Evolutionary conservation across 2,329 filamentous ascomycete genomes (phyloP).

Genomic region (Colletotrichum sp.): DNA sequence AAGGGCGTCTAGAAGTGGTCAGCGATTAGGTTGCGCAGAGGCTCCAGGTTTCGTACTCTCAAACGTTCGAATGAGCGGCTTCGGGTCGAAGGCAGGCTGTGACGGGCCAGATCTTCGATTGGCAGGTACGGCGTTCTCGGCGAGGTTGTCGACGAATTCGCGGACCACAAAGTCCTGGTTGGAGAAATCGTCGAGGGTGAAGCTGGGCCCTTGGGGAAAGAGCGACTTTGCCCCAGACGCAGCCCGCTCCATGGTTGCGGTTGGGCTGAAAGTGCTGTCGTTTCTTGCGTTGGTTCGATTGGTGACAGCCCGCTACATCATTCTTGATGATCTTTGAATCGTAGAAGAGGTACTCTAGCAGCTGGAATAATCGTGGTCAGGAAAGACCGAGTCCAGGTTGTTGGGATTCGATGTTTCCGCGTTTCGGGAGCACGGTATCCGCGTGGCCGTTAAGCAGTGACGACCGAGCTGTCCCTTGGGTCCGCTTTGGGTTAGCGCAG

Average conservation of each 20-base stretch:
- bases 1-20: conserved; percentile 57
- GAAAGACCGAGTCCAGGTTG: not conserved
- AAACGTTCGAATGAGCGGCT: conserved; percentile 94
- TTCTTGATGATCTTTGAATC: not conserved
- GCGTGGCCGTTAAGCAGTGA: conserved; percentile 1
- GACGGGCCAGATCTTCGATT: conserved; percentile 78
- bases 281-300: not conserved
- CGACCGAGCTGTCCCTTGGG: conserved; percentile 4
- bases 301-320: conserved; percentile 3
- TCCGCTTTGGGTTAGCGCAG: not conserved
- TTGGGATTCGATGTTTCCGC: not conserved
- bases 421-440: conserved; percentile 20
- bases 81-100: conserved; percentile 82
- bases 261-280: not conserved
- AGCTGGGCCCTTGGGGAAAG: conserved; percentile 80
- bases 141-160: conserved; percentile 94
- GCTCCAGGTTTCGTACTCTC: conserved; percentile 61
- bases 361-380: not conserved
- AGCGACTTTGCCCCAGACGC: conserved; percentile 65
- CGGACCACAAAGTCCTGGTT: conserved; percentile 96
- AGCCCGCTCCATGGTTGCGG: conserved; percentile 45
- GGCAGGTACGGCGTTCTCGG: conserved; percentile 80
- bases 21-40: conserved; percentile 22
- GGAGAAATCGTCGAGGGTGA: conserved; percentile 87
- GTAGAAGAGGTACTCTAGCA: not conserved